Percentiles rank a stretch among this genome's conserved stretches.
phyloP scores from a whole-genome alignment of 768 basidiomycete genomes.

The Chlorophyllum brunneum region DNA sequence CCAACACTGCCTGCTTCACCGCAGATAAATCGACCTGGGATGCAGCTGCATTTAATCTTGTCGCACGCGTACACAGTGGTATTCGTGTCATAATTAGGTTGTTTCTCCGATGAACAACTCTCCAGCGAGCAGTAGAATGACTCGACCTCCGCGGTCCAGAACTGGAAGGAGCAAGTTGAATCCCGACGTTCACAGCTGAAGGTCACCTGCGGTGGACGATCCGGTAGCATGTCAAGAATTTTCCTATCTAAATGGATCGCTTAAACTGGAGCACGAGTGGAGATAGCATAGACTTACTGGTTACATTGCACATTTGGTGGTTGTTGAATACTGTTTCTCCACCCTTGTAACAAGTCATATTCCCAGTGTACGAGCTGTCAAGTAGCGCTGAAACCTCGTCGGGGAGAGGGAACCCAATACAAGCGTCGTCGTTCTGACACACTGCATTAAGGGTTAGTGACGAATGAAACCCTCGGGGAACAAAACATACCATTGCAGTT shows the following conservation, averaged over 20 bases:
- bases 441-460: conserved; percentile 43
- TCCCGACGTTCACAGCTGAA: conserved; percentile 77
- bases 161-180: conserved; percentile 87
- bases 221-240: conserved; percentile 89
- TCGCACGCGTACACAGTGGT: conserved; percentile 77
- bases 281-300: conserved; percentile 56
- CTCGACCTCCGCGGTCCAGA: conserved; percentile 94
- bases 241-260: conserved; percentile 67
- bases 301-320: conserved; percentile 98
- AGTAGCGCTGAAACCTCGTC: conserved; percentile 20
- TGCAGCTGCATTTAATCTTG: conserved; percentile 84
- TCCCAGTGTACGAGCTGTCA: conserved; percentile 16
- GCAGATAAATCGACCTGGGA: conserved; percentile 93
- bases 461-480: neutral
- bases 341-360: conserved; percentile 91
- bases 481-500: conserved; percentile 86
- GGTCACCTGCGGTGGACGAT: conserved; percentile 90
- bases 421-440: conserved; percentile 79
- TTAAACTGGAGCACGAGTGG: neutral
- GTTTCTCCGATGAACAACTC: conserved; percentile 50
- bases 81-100: conserved; percentile 60
- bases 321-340: conserved; percentile 93
- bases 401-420: conserved; percentile 69
- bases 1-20: conserved; percentile 93
- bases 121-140: conserved; percentile 93